Evolutionary conservation across 345 rosid genomes (phyloP), one percentile per base, ranked within the genome.

Genomic region (Iberis pinnata): DNA sequence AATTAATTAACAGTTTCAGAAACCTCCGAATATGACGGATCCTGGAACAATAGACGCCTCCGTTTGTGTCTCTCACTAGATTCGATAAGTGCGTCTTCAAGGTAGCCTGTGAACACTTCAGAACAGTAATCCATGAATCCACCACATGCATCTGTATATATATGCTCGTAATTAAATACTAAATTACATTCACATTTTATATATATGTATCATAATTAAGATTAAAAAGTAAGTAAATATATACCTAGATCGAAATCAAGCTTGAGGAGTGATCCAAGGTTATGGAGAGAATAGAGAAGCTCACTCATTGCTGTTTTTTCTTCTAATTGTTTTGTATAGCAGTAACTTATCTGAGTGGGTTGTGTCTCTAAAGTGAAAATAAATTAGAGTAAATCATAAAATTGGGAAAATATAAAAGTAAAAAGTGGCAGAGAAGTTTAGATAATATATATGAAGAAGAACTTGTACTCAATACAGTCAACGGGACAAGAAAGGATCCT

Each of bases 81-180:
- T 66, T 86, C 84, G 5, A 77, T 51, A 50, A 89, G 70, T 18
- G 94, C 97, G 50, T 89, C 97, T 68, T 89, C 87, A 22, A 89
- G 77, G 51, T 89, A 89, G 37, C 97, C 97, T 17, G 94, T 77
- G 27, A 94, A 84, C 16, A 77, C 61, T 59, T 82, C 83, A 26
- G 48, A 72, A 62, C 11, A 70, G 67, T 2, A 70, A 27, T 72
- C 82, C 74, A 79, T 70, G 41, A 66, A 70, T 63, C 58, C 77
- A 58, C 37, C 77, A 58, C 37, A 62, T 44, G 62, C 49, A 66
- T 59, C 71, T 61, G 26, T 29, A 51, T 42, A 48, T 51, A 43
- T 8, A 27, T 27, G 6, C 25, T 22, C 25, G 25, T 22, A 22
- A 22, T 2, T 22, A 3, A 22, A 22, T 6, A 22, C 6, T 22